phyloP scores from a whole-genome alignment of 1,284 basidiomycete genomes.

The Anthracocystis walkeri region DNA sequence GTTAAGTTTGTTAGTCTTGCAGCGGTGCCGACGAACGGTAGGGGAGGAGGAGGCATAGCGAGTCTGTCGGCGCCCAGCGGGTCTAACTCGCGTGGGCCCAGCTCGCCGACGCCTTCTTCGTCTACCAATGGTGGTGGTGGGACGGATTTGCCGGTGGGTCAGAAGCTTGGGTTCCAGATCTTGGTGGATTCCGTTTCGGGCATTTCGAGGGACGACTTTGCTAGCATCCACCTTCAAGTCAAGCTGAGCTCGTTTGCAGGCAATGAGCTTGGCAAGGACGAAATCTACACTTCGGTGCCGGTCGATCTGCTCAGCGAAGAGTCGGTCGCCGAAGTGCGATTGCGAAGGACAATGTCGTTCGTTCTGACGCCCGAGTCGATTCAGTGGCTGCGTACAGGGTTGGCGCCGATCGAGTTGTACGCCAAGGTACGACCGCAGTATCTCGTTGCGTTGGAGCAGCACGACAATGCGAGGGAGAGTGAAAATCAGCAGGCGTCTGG shows the following conservation, averaged over 20 bases:
- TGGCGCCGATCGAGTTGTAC: constrained; percentile 56
- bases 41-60: constrained; percentile 5
- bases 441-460: constrained; percentile 44
- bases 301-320: constrained; percentile 44
- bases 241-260: constrained; percentile 60
- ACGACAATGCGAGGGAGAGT: constrained; percentile 47
- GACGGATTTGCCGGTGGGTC: constrained; percentile 45
- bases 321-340: constrained; percentile 38
- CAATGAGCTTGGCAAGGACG: constrained; percentile 46
- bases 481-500: constrained; percentile 3
- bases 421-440: constrained; percentile 44
- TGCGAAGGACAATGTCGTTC: constrained; percentile 59
- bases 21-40: constrained; percentile 13
- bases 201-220: constrained; percentile 45
- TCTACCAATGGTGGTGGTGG: constrained; percentile 11
- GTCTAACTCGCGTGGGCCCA: constrained; percentile 17
- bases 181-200: constrained; percentile 55
- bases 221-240: constrained; percentile 55
- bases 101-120: constrained; percentile 39
- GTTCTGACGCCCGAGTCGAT: constrained; percentile 51
- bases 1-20: constrained; percentile 62
- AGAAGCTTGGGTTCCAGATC: constrained; percentile 61
- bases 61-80: constrained; percentile 31
- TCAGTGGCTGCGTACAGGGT: constrained; percentile 42
- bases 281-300: constrained; percentile 57